A percentile compares a stretch with the other conserved stretches of the same genome.
Conservation (phyloP, 192 early-diverging fungal genomes). For the Backusella tarrabulga region DNA sequence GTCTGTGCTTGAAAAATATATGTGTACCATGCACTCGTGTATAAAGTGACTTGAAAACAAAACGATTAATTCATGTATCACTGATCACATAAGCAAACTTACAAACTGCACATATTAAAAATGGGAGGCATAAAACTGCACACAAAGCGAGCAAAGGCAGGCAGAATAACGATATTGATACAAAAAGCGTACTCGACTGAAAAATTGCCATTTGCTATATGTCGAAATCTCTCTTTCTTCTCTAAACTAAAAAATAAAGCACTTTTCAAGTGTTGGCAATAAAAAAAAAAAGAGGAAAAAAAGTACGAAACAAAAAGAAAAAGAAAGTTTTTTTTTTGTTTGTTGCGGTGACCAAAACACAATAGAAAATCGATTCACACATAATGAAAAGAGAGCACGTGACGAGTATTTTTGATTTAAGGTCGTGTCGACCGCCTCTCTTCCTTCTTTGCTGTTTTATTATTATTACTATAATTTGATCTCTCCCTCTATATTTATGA, state of each 20-base stretch:
- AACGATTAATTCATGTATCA: not conserved
- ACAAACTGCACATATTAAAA: constrained; percentile 36
- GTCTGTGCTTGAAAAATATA: constrained; percentile 33
- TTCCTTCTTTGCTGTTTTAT: not conserved
- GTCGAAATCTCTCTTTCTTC: not conserved
- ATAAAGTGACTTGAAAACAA: constrained; percentile 22
- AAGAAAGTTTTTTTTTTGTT: not conserved
- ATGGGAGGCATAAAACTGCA: constrained; percentile 29
- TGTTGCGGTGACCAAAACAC: constrained; percentile 4
- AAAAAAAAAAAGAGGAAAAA: constrained; percentile 3
- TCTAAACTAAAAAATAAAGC: not conserved
- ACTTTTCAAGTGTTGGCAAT: not conserved
- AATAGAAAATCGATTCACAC: not conserved
- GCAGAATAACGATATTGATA: constrained; percentile 40
- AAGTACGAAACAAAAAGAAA: not conserved
- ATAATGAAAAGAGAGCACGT: not conserved
- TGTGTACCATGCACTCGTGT: constrained; percentile 32
- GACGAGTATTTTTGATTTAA: not conserved
- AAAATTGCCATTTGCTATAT: constrained; percentile 16
- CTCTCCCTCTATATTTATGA: too few species aligned
- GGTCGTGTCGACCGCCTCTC: not conserved
- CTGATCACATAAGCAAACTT: not conserved
- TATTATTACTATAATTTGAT: too few species aligned
- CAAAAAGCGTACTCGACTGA: constrained; percentile 31
- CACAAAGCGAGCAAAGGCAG: constrained; percentile 31